Evolutionary conservation across 345 rosid species (phyloP).

Genomic region (Lagerstroemia speciosa): DNA sequence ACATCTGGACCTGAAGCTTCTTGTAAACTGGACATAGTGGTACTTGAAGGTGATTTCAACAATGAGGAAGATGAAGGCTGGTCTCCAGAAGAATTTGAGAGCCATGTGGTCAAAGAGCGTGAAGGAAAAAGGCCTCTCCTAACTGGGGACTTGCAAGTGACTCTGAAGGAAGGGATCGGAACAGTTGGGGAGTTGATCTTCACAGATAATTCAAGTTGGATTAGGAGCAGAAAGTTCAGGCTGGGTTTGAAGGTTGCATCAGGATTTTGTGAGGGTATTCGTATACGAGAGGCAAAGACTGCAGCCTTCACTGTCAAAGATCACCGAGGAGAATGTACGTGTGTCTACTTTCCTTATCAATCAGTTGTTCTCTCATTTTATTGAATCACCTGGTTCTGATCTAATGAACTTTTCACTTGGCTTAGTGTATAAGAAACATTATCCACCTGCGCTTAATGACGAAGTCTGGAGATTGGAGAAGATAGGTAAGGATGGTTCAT

Average conservation of each 20-base stretch:
- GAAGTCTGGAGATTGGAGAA: conserved; percentile 97
- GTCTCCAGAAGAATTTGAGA: not conserved
- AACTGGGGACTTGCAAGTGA: too few relatives aligned
- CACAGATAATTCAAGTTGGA: not conserved
- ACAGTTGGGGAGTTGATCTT: not conserved
- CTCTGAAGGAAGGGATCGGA: too few relatives aligned
- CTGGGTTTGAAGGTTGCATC: not conserved
- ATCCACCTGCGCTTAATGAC: conserved; percentile 78
- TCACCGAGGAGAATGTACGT: conserved; percentile 3
- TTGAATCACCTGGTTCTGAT: conserved; percentile 6
- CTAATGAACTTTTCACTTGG: conserved; percentile 9
- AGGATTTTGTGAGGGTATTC: not conserved
- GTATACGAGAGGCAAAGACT: not conserved
- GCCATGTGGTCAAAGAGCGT: not conserved
- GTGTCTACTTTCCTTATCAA: too few relatives aligned
- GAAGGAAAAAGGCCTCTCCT: too few relatives aligned
- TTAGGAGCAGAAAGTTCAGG: not conserved
- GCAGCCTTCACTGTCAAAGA: not conserved
- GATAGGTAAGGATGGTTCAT: conserved; percentile 94
- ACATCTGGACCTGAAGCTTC: too few relatives aligned
- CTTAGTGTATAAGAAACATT: conserved; percentile 95
- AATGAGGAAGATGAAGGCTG: too few relatives aligned
- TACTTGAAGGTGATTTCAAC: not conserved
- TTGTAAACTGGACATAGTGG: too few relatives aligned
- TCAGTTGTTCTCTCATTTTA: not conserved